phyloP scores from a whole-genome alignment of 1,284 basidiomycete species.

The Peniophora sp. region DNA sequence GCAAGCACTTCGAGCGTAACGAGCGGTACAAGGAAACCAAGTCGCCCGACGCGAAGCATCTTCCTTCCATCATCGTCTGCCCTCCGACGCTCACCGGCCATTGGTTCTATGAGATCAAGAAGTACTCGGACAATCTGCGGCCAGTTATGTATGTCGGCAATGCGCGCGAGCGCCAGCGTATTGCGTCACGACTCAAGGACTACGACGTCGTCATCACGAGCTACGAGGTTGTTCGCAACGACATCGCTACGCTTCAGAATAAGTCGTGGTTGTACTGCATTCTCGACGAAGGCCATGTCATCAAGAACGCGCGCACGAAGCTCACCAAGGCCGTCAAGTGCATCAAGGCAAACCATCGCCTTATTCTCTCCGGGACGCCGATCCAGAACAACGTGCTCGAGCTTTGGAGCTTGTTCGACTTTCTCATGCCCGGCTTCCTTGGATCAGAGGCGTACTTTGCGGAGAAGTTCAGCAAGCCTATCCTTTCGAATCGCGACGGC shows the following conservation, averaged over 20 bases:
- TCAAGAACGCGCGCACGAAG: constrained; percentile 98
- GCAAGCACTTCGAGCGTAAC: constrained; percentile 87
- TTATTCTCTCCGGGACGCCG: constrained; percentile 95
- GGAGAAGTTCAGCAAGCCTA: constrained; percentile 94
- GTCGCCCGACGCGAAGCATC: constrained; percentile 74
- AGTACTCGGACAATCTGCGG: constrained; percentile 82
- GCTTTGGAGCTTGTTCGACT: constrained; percentile 98
- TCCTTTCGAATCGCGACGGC: constrained; percentile 90
- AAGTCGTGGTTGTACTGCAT: constrained; percentile 94
- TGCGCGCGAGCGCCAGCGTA: constrained; percentile 73
- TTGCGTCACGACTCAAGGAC: constrained; percentile 58
- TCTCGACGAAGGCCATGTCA: constrained; percentile 97
- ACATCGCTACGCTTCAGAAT: constrained; percentile 72
- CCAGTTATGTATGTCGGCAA: constrained; percentile 90
- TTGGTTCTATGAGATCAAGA: constrained; percentile 97
- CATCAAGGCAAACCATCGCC: constrained; percentile 84
- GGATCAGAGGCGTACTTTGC: constrained; percentile 95
- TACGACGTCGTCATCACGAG: constrained; percentile 94
- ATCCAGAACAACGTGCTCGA: constrained; percentile 99
- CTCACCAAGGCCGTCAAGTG: constrained; percentile 94
- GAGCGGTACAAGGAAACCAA: constrained; percentile 62
- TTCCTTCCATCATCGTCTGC: constrained; percentile 94
- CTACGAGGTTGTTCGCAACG: constrained; percentile 96
- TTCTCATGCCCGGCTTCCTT: constrained; percentile 98
- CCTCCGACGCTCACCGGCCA: constrained; percentile 97